Percentiles rank a stretch among this genome's conserved stretches.
Conservation (phyloP, 1,284 basidiomycete genomes). For the Chondrostereum purpureum region DNA sequence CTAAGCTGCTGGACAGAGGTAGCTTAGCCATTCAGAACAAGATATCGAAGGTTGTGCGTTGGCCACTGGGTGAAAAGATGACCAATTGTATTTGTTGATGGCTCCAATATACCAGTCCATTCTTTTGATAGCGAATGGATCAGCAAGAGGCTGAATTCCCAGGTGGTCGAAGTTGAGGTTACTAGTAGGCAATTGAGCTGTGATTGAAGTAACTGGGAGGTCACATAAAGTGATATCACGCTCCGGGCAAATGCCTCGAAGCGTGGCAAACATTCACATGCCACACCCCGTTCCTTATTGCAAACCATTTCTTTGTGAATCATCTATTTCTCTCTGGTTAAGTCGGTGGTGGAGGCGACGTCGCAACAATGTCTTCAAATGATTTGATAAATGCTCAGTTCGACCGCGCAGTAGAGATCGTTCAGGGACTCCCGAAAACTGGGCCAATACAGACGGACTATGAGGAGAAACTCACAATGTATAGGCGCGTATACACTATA, state of each 20-base stretch:
- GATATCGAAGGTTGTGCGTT: too few species aligned
- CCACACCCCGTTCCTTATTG: conserved; percentile 1
- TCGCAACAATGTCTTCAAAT: conserved; percentile 43
- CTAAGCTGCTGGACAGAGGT: too few species aligned
- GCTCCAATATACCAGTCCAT: too few species aligned
- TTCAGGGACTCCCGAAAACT: conserved; percentile 86
- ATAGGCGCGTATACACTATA: conserved; percentile 54
- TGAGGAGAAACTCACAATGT: conserved; percentile 94
- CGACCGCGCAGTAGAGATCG: conserved; percentile 90
- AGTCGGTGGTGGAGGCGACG: neutral
- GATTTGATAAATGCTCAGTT: conserved; percentile 78
- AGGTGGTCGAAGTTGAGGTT: too few species aligned
- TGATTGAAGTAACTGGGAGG: too few species aligned
- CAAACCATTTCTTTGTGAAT: neutral
- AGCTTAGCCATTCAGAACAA: too few species aligned
- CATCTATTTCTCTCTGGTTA: conserved; percentile 1
- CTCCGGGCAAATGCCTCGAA: neutral
- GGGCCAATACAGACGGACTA: conserved; percentile 96
- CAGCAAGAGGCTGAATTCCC: too few species aligned
- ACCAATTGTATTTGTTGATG: too few species aligned
- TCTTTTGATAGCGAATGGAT: too few species aligned
- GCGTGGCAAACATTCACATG: neutral
- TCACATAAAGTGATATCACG: too few species aligned
- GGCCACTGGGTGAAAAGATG: too few species aligned
- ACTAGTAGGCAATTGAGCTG: too few species aligned